A percentile compares a stretch with the other conserved stretches of the same genome.
These are phyloP conservation scores for Trichopus zeylanicus DNA, from an alignment of 116 monocot genomes.

Conservation along the genomic window DNA sequence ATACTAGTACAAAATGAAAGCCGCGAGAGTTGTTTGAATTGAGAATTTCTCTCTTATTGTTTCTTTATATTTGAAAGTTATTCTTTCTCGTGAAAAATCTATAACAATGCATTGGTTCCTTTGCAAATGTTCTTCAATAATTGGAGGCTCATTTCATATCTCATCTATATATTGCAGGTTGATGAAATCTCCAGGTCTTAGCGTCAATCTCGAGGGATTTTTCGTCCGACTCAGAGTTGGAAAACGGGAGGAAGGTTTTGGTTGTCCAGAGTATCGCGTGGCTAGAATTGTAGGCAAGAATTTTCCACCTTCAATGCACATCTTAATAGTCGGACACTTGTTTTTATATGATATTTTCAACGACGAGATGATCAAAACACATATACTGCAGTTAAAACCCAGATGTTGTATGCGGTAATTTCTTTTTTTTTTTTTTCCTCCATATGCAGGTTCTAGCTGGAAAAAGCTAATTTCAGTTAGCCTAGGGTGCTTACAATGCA, in stretches of 20 bases:
- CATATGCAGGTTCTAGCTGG: slow-evolving; percentile 6
- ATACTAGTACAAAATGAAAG: background rate
- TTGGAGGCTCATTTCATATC: background rate
- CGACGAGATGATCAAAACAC: background rate
- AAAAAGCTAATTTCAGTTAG: slow-evolving; percentile 25
- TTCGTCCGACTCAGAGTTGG: slow-evolving; percentile 41
- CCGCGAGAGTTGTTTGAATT: background rate
- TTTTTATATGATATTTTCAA: background rate
- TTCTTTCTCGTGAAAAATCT: background rate
- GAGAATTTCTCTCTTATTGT: background rate
- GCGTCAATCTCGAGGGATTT: slow-evolving; percentile 30
- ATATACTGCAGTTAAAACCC: background rate
- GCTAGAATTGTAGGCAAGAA: slow-evolving; percentile 40
- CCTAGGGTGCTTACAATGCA: slow-evolving; percentile 24
- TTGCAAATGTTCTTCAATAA: background rate
- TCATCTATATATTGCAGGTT: slow-evolving; percentile 12
- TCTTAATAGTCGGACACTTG: background rate
- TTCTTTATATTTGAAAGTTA: background rate
- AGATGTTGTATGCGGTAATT: background rate
- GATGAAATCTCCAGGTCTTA: slow-evolving; percentile 15
- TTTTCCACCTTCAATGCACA: background rate
- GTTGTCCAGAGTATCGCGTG: slow-evolving; percentile 39
- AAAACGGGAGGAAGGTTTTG: slow-evolving; percentile 27
- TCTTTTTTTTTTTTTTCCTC: background rate
- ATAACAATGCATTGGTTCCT: background rate